Conservation (phyloP, 257 asterid species). For the Schizonepeta tenuifolia region DNA sequence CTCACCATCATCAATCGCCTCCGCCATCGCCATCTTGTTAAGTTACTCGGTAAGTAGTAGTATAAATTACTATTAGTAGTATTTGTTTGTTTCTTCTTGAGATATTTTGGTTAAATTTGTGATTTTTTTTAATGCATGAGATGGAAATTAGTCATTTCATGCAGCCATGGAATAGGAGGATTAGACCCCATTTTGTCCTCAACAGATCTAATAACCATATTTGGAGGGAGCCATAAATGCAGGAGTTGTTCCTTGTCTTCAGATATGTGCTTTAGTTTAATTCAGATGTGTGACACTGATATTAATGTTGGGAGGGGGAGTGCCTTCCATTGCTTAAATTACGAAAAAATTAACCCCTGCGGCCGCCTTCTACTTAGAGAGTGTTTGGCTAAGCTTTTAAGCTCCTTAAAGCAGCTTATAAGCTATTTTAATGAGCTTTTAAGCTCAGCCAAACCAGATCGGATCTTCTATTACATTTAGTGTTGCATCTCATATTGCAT, state of each 20-base stretch:
- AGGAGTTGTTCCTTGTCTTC: neutral
- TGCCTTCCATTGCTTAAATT: neutral
- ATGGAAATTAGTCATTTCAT: too few relatives aligned
- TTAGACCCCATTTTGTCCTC: neutral
- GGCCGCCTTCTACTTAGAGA: too few relatives aligned
- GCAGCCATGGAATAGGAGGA: neutral
- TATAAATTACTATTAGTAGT: too few relatives aligned
- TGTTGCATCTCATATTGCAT: too few relatives aligned
- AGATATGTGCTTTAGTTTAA: neutral
- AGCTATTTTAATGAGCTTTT: too few relatives aligned
- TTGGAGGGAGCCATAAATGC: conserved; percentile 26
- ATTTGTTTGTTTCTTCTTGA: too few relatives aligned
- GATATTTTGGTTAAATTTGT: neutral
- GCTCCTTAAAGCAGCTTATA: too few relatives aligned
- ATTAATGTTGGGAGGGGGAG: neutral
- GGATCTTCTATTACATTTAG: too few relatives aligned
- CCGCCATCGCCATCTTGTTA: conserved; percentile 85
- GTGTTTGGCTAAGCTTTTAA: too few relatives aligned
- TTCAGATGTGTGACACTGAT: neutral
- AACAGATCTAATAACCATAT: too few relatives aligned
- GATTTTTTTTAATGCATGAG: too few relatives aligned
- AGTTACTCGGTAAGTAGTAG: conserved; percentile 91
- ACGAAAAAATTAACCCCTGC: conserved; percentile 10
- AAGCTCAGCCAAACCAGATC: too few relatives aligned
- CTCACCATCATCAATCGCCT: conserved; percentile 90